Base-by-base conservation (phyloP, 202 grass and related monocot genomes). In the Schoenoplectus tabernaemontani region DNA sequence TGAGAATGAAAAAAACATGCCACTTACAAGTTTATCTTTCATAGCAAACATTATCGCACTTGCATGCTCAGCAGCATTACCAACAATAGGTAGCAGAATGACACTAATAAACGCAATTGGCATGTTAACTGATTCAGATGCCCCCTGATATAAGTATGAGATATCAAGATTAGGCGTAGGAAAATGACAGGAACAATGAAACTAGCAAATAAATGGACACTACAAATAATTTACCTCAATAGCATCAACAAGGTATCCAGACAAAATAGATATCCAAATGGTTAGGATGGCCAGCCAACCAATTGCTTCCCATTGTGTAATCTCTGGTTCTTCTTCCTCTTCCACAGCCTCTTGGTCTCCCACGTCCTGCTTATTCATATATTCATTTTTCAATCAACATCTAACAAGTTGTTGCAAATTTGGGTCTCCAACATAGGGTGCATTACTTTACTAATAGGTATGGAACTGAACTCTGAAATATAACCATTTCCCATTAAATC, bases 11-110 rank as follows among this genome's bases (percentile, higher is more conserved):
- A 67, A 36, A 65, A 81, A 43, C 22, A 22, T 2, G 37, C 64
- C 34, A 75, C 71, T 83, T 87, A 98, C 95, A 85, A 98, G 90
- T 86, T 98, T 98, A 63, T 98, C 85, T 92, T 95, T 98, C 91
- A 95, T 98, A 82, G 95, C 95, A 91, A 98, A 98, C 95, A 98
- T 98, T 89, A 98, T 98, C 36, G 95, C 95, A 11, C 95, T 98
- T 32, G 95, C 90, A 92, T 98, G 91, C 85, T 98, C 95, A 83
- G 95, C 91, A 83, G 95, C 95, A 51, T 98, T 98, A 56, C 96
- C 96, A 33, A 95, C 96, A 3, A 98, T 98, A 84, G 96, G 96
- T 82, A 98, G 96, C 59, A 98, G 85, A 91, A 98, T 95, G 86
- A 98, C 96, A 74, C 96, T 98, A 71, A 98, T 98, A 86, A 98